A percentile compares a stretch with the other conserved stretches of the same genome.
Evolutionary conservation across 1,284 basidiomycete species (phyloP).

Genomic region (Lignosus rhinocerotis): DNA sequence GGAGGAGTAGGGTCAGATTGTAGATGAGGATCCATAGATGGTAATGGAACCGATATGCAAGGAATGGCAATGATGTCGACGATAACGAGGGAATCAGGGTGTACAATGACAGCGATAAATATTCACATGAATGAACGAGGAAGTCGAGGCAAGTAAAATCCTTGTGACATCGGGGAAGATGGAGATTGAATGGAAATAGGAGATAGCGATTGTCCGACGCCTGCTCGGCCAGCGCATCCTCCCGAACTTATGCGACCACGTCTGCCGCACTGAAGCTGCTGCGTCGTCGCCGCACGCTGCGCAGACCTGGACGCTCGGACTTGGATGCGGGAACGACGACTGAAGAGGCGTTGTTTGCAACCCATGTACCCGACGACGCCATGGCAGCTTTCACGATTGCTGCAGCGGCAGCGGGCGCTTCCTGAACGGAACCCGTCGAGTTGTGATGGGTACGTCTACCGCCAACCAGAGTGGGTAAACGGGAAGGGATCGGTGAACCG

Average conservation of each 20-base stretch:
- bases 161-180: neutral
- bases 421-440: conserved; percentile 49
- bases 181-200: neutral
- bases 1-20: neutral
- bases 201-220: conserved; percentile 1
- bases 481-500: conserved; percentile 67
- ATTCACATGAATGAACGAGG: conserved; percentile 23
- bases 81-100: conserved; percentile 7
- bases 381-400: conserved; percentile 28
- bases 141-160: neutral
- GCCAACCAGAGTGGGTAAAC: conserved; percentile 65
- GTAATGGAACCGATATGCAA: conserved; percentile 2
- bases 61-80: conserved; percentile 7
- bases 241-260: conserved; percentile 57
- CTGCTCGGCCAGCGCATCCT: conserved; percentile 8
- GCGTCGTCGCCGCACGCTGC: conserved; percentile 68
- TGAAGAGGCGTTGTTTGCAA: conserved; percentile 65
- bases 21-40: neutral
- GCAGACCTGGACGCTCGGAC: conserved; percentile 66
- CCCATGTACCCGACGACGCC: conserved; percentile 62
- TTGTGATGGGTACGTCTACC: conserved; percentile 53
- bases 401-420: conserved; percentile 43
- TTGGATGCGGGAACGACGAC: conserved; percentile 70
- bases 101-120: conserved; percentile 24
- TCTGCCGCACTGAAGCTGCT: conserved; percentile 84